Evolutionary conservation across 116 monocot genomes (phyloP).

Genomic region (Thalassia testudinum): DNA sequence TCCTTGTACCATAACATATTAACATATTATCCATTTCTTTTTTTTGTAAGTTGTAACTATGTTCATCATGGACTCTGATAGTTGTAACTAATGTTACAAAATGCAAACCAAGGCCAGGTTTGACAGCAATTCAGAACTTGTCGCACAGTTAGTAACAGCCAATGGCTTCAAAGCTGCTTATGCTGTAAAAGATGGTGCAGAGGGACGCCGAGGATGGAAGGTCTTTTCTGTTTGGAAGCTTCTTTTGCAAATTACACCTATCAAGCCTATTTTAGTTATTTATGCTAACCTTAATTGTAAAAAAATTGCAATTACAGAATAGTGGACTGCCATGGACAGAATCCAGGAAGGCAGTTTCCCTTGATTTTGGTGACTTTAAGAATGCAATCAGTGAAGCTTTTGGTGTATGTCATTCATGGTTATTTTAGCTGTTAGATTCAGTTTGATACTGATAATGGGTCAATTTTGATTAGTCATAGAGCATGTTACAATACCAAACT

Average conservation of each 20-base stretch:
- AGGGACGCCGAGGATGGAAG: slow-evolving; percentile 88
- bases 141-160: slow-evolving; percentile 65
- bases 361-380: slow-evolving; percentile 51
- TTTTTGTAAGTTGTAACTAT: too few species aligned
- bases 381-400: slow-evolving; percentile 36
- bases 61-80: too few species aligned
- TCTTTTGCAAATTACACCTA: not conserved
- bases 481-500: too few species aligned
- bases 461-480: too few species aligned
- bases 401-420: slow-evolving; percentile 39
- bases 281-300: too few species aligned
- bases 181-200: slow-evolving; percentile 93
- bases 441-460: too few species aligned
- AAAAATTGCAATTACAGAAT: slow-evolving; percentile 29
- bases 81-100: not conserved
- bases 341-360: slow-evolving; percentile 40
- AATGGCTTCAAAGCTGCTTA: slow-evolving; percentile 96
- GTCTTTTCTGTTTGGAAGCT: slow-evolving; percentile 16
- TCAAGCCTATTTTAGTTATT: too few species aligned
- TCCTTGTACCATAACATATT: too few species aligned
- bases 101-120: slow-evolving; percentile 43
- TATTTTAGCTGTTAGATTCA: not conserved
- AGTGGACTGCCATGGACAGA: slow-evolving; percentile 78
- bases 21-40: too few species aligned
- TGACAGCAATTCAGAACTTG: slow-evolving; percentile 85